Conservation (phyloP, 805 yeast species). For the Wickerhamiella kurtzmanii region DNA sequence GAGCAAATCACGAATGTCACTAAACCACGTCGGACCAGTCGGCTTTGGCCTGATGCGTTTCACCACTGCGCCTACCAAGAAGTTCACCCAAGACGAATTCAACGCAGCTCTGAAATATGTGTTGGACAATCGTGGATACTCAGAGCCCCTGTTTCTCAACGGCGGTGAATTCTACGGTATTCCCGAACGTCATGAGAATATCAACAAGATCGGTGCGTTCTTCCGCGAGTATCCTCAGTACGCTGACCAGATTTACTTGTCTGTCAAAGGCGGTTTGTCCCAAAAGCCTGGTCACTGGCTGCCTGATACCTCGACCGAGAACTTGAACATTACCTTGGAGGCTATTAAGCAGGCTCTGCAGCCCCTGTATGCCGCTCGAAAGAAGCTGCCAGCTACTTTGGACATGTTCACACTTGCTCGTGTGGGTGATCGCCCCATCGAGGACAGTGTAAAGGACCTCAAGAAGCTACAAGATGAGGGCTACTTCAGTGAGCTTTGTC, state of each 20-base stretch:
- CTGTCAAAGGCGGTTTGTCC: slow-evolving; percentile 52
- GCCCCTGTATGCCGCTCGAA: slow-evolving; percentile 18
- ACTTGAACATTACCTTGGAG: slow-evolving; percentile 36
- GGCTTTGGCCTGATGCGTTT: slow-evolving; percentile 79
- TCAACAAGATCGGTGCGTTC: slow-evolving; percentile 44
- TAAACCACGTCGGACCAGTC: slow-evolving; percentile 6
- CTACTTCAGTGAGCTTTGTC: slow-evolving; percentile 52
- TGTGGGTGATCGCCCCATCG: slow-evolving; percentile 39
- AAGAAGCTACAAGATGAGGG: slow-evolving; percentile 42
- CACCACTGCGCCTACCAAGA: slow-evolving; percentile 48
- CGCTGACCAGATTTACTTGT: slow-evolving; percentile 42
- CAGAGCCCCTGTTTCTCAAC: slow-evolving; percentile 43
- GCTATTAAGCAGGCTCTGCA: slow-evolving; percentile 21
- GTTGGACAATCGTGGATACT: slow-evolving; percentile 23
- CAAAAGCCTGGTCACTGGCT: slow-evolving; percentile 23
- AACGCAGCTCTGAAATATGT: slow-evolving; percentile 42
- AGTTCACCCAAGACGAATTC: slow-evolving; percentile 41
- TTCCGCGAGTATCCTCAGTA: slow-evolving; percentile 44
- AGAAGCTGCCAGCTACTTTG: slow-evolving; percentile 14
- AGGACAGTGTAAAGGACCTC: slow-evolving; percentile 43
- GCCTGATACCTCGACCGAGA: slow-evolving; percentile 41
- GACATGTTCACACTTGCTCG: slow-evolving; percentile 66
- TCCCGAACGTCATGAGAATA: slow-evolving; percentile 34
- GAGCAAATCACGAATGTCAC: neutral
- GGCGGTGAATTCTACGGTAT: slow-evolving; percentile 71